Base-by-base conservation (phyloP, 352 stramenopile species). In the Phytopythium mirpurense region DNA sequence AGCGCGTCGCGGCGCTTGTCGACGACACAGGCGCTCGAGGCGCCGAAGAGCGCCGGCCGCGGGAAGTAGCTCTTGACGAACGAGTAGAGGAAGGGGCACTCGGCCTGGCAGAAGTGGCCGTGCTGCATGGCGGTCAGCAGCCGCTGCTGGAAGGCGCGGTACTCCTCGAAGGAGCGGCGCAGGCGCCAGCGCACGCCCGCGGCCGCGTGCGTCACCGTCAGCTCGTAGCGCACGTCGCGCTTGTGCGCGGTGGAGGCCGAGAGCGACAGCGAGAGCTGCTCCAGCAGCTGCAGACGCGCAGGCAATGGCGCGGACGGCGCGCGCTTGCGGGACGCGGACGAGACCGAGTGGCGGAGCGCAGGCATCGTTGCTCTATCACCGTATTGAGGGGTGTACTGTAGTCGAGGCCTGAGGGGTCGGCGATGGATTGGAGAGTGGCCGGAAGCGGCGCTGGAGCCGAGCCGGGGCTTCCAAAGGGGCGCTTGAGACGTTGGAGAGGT, bases 61-160 rank as follows among this genome's bases (percentile, higher is more conserved):
- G 68, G 68, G 56, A 78, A 78, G 47, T 74, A 72, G 59, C 58
- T 70, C 50, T 58, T 78, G 38, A 83, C 48, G 49, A 81, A 81
- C 32, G 66, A 67, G 58, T 65, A 77, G 23, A 83, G 46, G 65
- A 63, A 78, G 55, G 70, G 70, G 48, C 70, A 83, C 52, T 77
- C 73, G 5, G 70, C 73, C 31, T 70, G 44, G 40, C 70, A 81
- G 51, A 79, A 80, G 50, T 81, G 73, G 21, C 70, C 70, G 6
- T 57, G 63, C 34, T 51, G 38, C 54, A 83, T 54, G 18, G 45
- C 44, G 15, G 29, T 14, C 12, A 78, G 43, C 38, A 78, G 50
- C 24, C 54, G 56, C 47, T 63, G 45, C 64, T 73, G 60, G 52
- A 79, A 73, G 8, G 37, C 35, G 38, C 57, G 59, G 54, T 69